Evolutionary conservation across 345 rosid species (phyloP).

Genomic region (Brassica juncea): DNA sequence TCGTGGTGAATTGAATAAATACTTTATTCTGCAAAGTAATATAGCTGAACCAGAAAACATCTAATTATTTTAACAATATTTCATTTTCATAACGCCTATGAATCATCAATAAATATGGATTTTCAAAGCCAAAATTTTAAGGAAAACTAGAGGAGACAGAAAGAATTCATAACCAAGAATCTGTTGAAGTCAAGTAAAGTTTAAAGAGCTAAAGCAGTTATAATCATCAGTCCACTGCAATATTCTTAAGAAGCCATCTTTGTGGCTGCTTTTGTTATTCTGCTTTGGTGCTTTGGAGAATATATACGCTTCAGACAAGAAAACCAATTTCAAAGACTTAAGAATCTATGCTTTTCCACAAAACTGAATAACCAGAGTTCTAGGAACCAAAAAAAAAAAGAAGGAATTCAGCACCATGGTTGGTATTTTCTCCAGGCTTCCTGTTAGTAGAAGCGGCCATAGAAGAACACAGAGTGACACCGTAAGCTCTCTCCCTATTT

Average conservation of each 20-base stretch:
- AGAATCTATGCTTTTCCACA: constrained; percentile 23
- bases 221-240: constrained; percentile 9
- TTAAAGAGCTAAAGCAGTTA: constrained; percentile 9
- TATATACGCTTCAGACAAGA: constrained; percentile 24
- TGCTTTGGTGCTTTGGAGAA: constrained; percentile 32
- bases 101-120: too few species aligned
- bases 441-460: constrained; percentile 62
- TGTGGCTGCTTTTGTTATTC: constrained; percentile 29
- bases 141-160: too few species aligned
- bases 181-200: too few species aligned
- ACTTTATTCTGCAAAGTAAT: too few species aligned
- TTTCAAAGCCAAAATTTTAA: too few species aligned
- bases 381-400: background rate
- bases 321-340: background rate
- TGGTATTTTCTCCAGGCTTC: constrained; percentile 83
- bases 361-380: background rate
- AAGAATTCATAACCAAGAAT: too few species aligned
- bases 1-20: too few species aligned
- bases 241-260: constrained; percentile 17
- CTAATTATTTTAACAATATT: too few species aligned
- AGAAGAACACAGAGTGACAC: constrained; percentile 75
- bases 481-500: constrained; percentile 46
- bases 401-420: constrained; percentile 51
- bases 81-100: too few species aligned
- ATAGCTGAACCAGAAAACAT: too few species aligned